phyloP scores from a whole-genome alignment of 2,329 filamentous ascomycete genomes.

The Aureobasidium uvarum region DNA sequence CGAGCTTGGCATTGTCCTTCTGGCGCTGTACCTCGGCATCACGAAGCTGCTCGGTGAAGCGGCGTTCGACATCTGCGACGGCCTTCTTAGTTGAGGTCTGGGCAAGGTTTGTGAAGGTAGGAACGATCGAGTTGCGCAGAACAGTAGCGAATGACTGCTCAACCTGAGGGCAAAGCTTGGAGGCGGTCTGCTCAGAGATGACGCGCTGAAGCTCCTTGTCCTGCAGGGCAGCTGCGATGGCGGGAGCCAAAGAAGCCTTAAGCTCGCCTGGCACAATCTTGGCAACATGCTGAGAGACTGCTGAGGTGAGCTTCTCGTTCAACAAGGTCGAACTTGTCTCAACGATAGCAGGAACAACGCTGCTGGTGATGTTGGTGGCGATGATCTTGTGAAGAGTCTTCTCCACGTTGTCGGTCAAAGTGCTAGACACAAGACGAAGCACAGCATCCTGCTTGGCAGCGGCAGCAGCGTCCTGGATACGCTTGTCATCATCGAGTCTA shows the following conservation, averaged over 20 bases:
- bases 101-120: constrained; percentile 51
- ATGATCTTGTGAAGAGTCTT: constrained; percentile 76
- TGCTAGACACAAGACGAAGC: constrained; percentile 65
- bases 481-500: constrained; percentile 67
- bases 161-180: constrained; percentile 64
- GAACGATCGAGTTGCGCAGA: constrained; percentile 42
- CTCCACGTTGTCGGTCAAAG: constrained; percentile 68
- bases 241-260: constrained; percentile 65
- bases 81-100: constrained; percentile 65
- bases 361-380: constrained; percentile 68
- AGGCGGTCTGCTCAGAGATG: constrained; percentile 69
- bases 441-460: constrained; percentile 68
- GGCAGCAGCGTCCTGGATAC: constrained; percentile 60
- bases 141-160: constrained; percentile 68
- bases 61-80: constrained; percentile 65
- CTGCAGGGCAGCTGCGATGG: constrained; percentile 66
- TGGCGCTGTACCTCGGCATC: constrained; percentile 53
- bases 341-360: constrained; percentile 72
- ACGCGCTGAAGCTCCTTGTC: constrained; percentile 69
- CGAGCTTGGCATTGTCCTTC: constrained; percentile 64
- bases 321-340: constrained; percentile 66
- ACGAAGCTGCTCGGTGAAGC: constrained; percentile 53
- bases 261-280: constrained; percentile 66
- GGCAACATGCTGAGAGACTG: constrained; percentile 62
- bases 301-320: constrained; percentile 67